Evolutionary conservation across 1,139 yeast species (phyloP).

Genomic region (Sugiyamaella castrensis): DNA sequence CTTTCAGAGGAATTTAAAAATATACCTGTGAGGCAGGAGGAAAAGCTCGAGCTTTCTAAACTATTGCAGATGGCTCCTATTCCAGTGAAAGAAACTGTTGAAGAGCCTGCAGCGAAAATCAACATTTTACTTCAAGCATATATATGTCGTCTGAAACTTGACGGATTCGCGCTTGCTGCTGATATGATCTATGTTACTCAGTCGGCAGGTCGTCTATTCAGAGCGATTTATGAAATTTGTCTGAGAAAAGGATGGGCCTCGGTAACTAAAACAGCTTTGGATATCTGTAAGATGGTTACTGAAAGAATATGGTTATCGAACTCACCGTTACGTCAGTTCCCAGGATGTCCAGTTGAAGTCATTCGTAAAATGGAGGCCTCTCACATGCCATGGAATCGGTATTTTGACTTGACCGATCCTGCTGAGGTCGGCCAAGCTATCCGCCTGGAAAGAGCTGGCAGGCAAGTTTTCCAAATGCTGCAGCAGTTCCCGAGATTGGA

Average conservation of each 20-base stretch:
- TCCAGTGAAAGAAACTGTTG: conserved; percentile 71
- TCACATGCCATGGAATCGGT: conserved; percentile 77
- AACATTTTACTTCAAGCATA: conserved; percentile 80
- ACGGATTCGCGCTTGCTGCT: conserved; percentile 87
- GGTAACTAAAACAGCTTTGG: conserved; percentile 55
- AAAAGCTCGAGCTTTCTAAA: conserved; percentile 69
- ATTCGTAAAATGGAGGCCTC: conserved; percentile 76
- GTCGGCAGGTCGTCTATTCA: conserved; percentile 82
- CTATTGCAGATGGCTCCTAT: conserved; percentile 76
- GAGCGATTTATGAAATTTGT: conserved; percentile 83
- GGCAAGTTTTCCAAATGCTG: conserved; percentile 57
- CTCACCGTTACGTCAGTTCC: conserved; percentile 84
- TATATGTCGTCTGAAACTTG: conserved; percentile 68
- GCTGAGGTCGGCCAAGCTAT: conserved; percentile 81
- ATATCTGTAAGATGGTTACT: conserved; percentile 77
- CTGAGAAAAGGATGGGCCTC: conserved; percentile 70
- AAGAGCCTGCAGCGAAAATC: conserved; percentile 75
- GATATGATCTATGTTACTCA: conserved; percentile 94
- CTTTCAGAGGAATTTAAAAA: conserved; percentile 81
- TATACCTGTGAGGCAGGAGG: conserved; percentile 85
- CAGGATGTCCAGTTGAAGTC: conserved; percentile 62
- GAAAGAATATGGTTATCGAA: conserved; percentile 79
- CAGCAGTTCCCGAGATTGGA: conserved; percentile 68
- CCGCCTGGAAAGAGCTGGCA: conserved; percentile 66
- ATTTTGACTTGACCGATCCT: conserved; percentile 61